Base-by-base conservation (phyloP, 495 filamentous ascomycete genomes). In the Schizothecium vesticola region DNA sequence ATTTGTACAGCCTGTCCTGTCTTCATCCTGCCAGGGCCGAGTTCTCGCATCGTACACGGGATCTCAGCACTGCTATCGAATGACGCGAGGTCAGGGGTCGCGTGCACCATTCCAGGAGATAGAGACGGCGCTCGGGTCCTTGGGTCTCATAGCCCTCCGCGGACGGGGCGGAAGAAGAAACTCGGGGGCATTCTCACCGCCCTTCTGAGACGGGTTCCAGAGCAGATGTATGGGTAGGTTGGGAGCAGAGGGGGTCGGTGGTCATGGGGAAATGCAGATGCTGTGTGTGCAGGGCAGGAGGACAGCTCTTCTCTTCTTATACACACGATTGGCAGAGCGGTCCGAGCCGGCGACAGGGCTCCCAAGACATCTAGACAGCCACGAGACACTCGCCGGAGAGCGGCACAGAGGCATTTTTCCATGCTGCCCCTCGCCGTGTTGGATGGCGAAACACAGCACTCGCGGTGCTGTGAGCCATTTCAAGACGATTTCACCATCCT, bases 161-260 rank as follows among this genome's bases (percentile, higher is more conserved):
- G 74, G 3, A 78, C 73, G 56, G 76, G 76, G 73, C 76, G 73
- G 61, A 78, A 78, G 69, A 76, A 78, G 75, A 71, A 77, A 43
- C 69, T 72, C 69, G 67, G 76, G 75, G 57, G 71, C 76, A 78
- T 77, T 33, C 73, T 78, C 74, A 78, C 76, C 73, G 76, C 76
- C 68, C 68, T 71, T 74, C 43, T 51, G 43, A n/a, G 16, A 56
- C 63, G 63, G 65, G 24, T 33, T 22, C 29, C 63, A 36, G 58
- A 59, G n/a, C 23, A 36, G 13, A 31, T 33, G n/a, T 28, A 60
- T 28, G 57, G 26, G 25, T n/a, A 36, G n/a, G 16, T 24, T 10
- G 16, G 19, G 23, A 23, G 31, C 56, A 64, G 33, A 8, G 10
- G 43, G 56, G 43, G 56, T 16, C 23, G 58, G 23, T 60, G 24